Percentiles rank a stretch among this genome's conserved stretches.
Conservation (phyloP, 1,284 basidiomycete species). For the Abortiporus biennis region DNA sequence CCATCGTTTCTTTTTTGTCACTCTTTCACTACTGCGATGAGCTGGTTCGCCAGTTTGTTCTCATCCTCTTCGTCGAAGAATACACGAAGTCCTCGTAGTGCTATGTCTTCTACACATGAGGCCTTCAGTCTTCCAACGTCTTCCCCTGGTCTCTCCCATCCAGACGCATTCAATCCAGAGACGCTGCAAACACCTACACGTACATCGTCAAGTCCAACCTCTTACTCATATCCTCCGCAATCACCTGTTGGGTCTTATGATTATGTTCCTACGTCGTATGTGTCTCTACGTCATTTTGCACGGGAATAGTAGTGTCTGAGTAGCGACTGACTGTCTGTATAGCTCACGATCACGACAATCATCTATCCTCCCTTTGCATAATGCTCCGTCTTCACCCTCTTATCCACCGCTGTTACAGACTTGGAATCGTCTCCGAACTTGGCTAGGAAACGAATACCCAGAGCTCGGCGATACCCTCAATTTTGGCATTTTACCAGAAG, state of each 20-base stretch:
- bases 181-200: conserved; percentile 34
- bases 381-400: conserved; percentile 35
- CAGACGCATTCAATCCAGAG: conserved; percentile 53
- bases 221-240: conserved; percentile 73
- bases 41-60: conserved; percentile 66
- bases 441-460: conserved; percentile 79
- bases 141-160: conserved; percentile 51
- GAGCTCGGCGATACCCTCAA: conserved; percentile 90
- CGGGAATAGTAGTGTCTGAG: conserved; percentile 4
- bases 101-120: conserved; percentile 67
- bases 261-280: conserved; percentile 57
- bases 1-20: conserved; percentile 1
- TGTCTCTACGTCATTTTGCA: conserved; percentile 13
- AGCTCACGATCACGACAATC: conserved; percentile 41
- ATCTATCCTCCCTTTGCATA: conserved; percentile 64
- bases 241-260: conserved; percentile 45
- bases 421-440: conserved; percentile 73
- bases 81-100: conserved; percentile 48
- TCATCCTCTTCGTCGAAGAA: conserved; percentile 36
- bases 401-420: conserved; percentile 76
- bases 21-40: conserved; percentile 37
- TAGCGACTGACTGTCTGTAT: too few relatives aligned
- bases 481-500: conserved; percentile 72
- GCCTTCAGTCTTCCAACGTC: conserved; percentile 74
- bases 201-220: conserved; percentile 23